These are phyloP conservation scores for Trametes gibbosa DNA, from an alignment of 768 basidiomycete species.

Conservation along the genomic window DNA sequence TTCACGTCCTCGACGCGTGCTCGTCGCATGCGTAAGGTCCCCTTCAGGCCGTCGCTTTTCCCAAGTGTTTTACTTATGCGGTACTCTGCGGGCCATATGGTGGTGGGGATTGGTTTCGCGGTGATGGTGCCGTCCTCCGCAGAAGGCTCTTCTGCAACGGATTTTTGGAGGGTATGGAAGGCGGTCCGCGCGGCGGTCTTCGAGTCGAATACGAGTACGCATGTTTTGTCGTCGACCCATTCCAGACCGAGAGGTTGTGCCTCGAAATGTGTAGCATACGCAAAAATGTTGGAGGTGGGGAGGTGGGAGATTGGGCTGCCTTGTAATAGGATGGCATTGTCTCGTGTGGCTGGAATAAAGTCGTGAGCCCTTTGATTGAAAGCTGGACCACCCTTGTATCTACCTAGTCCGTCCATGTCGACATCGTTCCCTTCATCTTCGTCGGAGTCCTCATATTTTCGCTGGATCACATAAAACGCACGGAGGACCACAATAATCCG, in stretches of 20 bases:
- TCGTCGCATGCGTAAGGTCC: conserved; percentile 72
- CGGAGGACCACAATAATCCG: too few species aligned
- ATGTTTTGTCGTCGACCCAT: conserved; percentile 85
- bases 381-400: not conserved
- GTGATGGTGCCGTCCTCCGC: conserved; percentile 52
- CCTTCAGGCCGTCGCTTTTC: conserved; percentile 65
- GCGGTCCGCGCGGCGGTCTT: conserved; percentile 52
- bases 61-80: conserved; percentile 72
- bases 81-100: conserved; percentile 78
- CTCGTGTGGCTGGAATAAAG: conserved; percentile 42
- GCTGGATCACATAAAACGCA: conserved; percentile 28
- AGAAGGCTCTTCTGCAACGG: conserved; percentile 49
- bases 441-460: conserved; percentile 48
- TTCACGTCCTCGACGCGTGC: conserved; percentile 71
- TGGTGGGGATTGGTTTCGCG: conserved; percentile 67
- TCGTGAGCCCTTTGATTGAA: not conserved
- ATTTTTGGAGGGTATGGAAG: conserved; percentile 50
- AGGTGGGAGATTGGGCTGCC: conserved; percentile 74
- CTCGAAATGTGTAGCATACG: conserved; percentile 78
- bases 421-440: conserved; percentile 31
- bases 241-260: conserved; percentile 73
- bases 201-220: conserved; percentile 71
- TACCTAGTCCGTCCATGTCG: conserved; percentile 27
- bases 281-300: conserved; percentile 75
- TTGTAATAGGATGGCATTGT: conserved; percentile 68